Conservation (phyloP, 1,139 yeast genomes). For the Suhomyces taliae region DNA sequence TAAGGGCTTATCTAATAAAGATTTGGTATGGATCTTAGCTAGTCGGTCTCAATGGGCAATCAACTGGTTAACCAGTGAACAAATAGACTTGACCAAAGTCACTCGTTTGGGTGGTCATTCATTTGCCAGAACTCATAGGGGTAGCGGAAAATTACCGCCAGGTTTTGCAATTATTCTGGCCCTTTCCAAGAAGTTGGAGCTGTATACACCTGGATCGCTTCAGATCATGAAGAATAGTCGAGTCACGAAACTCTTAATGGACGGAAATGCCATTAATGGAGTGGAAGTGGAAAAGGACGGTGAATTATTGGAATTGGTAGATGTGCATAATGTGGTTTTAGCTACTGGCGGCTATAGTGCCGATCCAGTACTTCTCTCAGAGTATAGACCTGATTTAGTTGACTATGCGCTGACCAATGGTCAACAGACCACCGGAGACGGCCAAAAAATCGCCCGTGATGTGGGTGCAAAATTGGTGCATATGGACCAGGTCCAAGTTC, state of each 20-base stretch:
- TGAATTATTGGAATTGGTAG: conserved; percentile 9
- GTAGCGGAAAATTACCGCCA: conserved; percentile 33
- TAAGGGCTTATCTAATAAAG: conserved; percentile 24
- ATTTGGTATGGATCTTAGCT: conserved; percentile 28
- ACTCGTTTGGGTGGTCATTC: conserved; percentile 39
- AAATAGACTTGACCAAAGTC: conserved; percentile 30
- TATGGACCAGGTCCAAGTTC: conserved; percentile 41
- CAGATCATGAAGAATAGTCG: conserved; percentile 22
- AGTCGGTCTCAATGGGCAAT: conserved; percentile 29
- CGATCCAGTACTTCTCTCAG: conserved; percentile 26
- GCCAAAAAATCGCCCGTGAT: conserved; percentile 33
- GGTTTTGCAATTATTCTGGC: conserved; percentile 37
- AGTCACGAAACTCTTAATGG: conserved; percentile 19
- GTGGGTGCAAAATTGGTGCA: conserved; percentile 33
- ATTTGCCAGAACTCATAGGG: conserved; percentile 39
- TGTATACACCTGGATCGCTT: conserved; percentile 16
- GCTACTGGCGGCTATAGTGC: conserved; percentile 45
- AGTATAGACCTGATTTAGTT: conserved; percentile 34
- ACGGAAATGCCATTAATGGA: conserved; percentile 20
- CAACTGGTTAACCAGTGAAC: conserved; percentile 30
- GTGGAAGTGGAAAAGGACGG: conserved; percentile 20
- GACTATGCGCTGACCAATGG: conserved; percentile 39
- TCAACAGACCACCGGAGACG: conserved; percentile 38
- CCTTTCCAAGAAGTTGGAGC: conserved; percentile 22
- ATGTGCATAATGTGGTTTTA: conserved; percentile 23